Percentiles rank a stretch among this genome's conserved stretches.
phyloP scores from a whole-genome alignment of 2,329 filamentous ascomycete species.

The Neonectria faginata region DNA sequence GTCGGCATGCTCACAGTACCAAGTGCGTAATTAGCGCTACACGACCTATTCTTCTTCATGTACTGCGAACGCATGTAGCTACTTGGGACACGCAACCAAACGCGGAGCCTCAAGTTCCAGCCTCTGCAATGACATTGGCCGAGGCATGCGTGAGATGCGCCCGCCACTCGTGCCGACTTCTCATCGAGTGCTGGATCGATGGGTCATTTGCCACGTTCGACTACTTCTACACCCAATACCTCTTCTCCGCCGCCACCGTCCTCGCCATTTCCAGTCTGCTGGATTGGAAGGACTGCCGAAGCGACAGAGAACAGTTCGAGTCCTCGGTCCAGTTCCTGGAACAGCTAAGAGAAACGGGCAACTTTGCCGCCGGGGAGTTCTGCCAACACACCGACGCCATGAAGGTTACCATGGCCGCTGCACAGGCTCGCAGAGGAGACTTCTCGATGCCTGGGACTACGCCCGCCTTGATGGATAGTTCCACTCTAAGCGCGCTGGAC shows the following conservation, averaged over 20 bases:
- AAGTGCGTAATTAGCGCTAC: constrained; percentile 51
- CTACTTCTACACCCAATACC: constrained; percentile 59
- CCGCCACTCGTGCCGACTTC: constrained; percentile 55
- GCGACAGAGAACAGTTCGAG: constrained; percentile 56
- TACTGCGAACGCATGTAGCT: constrained; percentile 47
- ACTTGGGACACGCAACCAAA: constrained; percentile 40
- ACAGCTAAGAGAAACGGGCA: constrained; percentile 54
- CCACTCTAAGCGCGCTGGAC: constrained; percentile 31
- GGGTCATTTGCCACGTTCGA: constrained; percentile 61
- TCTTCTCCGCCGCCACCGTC: constrained; percentile 59
- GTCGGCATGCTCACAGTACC: neutral
- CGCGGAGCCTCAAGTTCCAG: constrained; percentile 43
- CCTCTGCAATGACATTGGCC: constrained; percentile 52
- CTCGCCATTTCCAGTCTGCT: constrained; percentile 58
- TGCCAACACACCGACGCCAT: constrained; percentile 55
- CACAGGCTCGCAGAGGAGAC: constrained; percentile 35
- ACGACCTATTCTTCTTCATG: constrained; percentile 50
- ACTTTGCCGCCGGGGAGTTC: constrained; percentile 56
- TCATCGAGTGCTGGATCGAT: constrained; percentile 59
- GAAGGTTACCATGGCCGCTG: constrained; percentile 44
- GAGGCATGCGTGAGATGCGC: constrained; percentile 60
- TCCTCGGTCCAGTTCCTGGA: constrained; percentile 53
- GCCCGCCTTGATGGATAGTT: constrained; percentile 24
- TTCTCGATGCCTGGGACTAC: constrained; percentile 19
- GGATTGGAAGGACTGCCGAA: constrained; percentile 44